phyloP scores from a whole-genome alignment of 192 early-diverging fungal genomes.

The Coemansia sp. region DNA sequence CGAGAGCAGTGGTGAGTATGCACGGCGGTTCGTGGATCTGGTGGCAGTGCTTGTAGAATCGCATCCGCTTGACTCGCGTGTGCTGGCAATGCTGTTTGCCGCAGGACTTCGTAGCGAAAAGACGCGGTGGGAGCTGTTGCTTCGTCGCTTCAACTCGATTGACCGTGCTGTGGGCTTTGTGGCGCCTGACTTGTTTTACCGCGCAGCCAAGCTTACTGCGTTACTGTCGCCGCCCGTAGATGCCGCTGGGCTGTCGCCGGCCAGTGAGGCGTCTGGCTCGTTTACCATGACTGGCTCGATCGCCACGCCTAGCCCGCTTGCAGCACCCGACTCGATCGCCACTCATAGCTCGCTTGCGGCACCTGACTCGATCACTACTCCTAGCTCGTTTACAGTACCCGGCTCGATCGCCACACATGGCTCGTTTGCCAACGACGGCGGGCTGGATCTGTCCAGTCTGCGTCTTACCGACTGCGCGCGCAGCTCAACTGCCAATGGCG shows the following conservation, averaged over 20 bases:
- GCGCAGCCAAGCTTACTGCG: slow-evolving; percentile 40
- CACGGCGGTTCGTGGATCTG: slow-evolving; percentile 37
- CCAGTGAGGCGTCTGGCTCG: slow-evolving; percentile 31
- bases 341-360: not conserved
- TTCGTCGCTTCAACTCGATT: slow-evolving; percentile 37
- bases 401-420: not conserved
- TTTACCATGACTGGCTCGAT: slow-evolving; percentile 5
- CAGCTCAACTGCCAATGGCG: slow-evolving; percentile 45
- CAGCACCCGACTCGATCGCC: not conserved
- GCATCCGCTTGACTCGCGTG: slow-evolving; percentile 37
- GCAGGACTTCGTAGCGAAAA: slow-evolving; percentile 43
- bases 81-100: slow-evolving; percentile 36
- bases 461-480: not conserved
- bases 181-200: slow-evolving; percentile 49
- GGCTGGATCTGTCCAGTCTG: slow-evolving; percentile 6
- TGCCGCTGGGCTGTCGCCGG: slow-evolving; percentile 31
- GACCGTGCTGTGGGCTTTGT: slow-evolving; percentile 48
- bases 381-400: not conserved
- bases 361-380: not conserved
- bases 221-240: slow-evolving; percentile 38
- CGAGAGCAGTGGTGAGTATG: slow-evolving; percentile 46
- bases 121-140: slow-evolving; percentile 36
- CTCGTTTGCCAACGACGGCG: not conserved
- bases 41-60: slow-evolving; percentile 24
- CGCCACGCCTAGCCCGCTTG: too few relatives aligned